Conservation (phyloP, 148 eudicot species). For the Rhododendron ovatum region DNA sequence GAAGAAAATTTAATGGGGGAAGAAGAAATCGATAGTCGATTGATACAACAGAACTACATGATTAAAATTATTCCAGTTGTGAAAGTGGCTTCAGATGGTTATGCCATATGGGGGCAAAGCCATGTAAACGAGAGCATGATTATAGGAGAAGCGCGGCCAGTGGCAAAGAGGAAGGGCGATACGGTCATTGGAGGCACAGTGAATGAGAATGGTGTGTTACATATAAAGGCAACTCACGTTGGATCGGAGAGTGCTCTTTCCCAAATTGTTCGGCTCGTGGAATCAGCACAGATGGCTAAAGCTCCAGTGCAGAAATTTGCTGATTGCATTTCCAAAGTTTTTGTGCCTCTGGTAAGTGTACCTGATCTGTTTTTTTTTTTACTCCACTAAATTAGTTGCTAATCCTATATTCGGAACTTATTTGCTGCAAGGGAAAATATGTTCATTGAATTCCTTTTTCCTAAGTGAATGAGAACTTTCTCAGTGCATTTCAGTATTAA, state of each 20-base stretch:
- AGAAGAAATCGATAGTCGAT: constrained; percentile 66
- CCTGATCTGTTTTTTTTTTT: no score
- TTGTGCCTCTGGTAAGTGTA: constrained; percentile 78
- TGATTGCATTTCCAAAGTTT: constrained; percentile 78
- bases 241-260: constrained; percentile 98
- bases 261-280: constrained; percentile 89
- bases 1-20: constrained; percentile 57
- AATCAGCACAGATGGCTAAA: constrained; percentile 99
- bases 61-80: constrained; percentile 82
- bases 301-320: constrained; percentile 97
- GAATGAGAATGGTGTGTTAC: constrained; percentile 84
- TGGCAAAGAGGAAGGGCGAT: constrained; percentile 77
- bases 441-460: not conserved
- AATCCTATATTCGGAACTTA: not conserved
- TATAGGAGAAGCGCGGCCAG: constrained; percentile 88
- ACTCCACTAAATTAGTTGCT: not conserved
- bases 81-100: constrained; percentile 88
- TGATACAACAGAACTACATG: constrained; percentile 77
- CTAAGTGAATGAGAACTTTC: no score
- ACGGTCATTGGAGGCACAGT: constrained; percentile 89
- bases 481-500: no score
- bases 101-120: constrained; percentile 83
- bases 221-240: constrained; percentile 70
- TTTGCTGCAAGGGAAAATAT: not conserved
- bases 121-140: constrained; percentile 95